Base-by-base conservation (phyloP, 2,329 filamentous ascomycete species). In the Rutstroemia sydowiana region DNA sequence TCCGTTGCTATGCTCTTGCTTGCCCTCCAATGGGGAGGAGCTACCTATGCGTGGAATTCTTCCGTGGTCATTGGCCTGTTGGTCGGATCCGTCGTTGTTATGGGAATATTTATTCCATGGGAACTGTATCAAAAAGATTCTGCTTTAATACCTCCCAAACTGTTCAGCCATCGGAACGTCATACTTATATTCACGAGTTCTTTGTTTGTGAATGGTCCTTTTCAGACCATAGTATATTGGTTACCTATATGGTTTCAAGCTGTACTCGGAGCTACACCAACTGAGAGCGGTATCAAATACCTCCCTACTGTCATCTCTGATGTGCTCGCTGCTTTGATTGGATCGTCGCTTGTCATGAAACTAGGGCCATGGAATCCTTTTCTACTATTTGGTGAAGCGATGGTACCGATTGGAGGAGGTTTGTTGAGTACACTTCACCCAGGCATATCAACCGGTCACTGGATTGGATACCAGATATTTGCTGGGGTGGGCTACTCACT, bases 231-330 rank as follows among this genome's bases (percentile, higher is more conserved):
- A 71, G 72, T 54, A 60, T 75, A 45, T 31, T 40, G 41, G 42
- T 32, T 51, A 21, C 72, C 73, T 7, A 65, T 75, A 51, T 76
- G 72, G 66, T 74, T 77, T 61, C 71, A 76, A 64, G 66, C 69
- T 39, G 67, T 75, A 56, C 66, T 65, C 47, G 65, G 64, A 23
- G 61, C 62, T 48, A 60, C 54, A 34, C 64, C 69, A 1, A 63
- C 63, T 4, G 47, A 57, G 44, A 68, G 67, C 1, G 70, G 69
- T 8, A 60, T 72, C 5, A 59, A 59, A 43, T 66, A 66, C 39
- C 60, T 73, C 26, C 68, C 72, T 2, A 57, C 66, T 2, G 68
- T 70, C 23, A 41, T 51, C 31, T 39, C 48, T 16, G 42, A 45
- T 51, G 41, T 37, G 20, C 48, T 51, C 11, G 31, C 42, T 31